Base-by-base conservation (phyloP, 2,329 filamentous ascomycete genomes). In the Aspergillus nomiae region DNA sequence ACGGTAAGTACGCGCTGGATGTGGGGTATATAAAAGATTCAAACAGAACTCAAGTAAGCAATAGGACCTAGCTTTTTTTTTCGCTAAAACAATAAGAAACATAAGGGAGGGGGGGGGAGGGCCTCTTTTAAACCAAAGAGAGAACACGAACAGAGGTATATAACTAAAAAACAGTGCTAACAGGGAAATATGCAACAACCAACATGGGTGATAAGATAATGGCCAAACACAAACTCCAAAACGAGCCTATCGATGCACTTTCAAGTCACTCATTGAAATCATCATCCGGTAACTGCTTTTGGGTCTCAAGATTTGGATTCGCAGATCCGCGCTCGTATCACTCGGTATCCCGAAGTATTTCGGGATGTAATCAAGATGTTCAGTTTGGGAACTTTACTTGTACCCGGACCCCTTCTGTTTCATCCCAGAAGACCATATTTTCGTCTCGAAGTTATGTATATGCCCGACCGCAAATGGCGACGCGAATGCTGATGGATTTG, bases 371-470 rank as follows among this genome's bases (percentile, higher is more conserved):
- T 32, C 24, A n/a, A 38, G 14, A 16, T 12, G 14, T 38, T 12
- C 34, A 38, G 5, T 2, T 38, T 16, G 12, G 34, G 16, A 16
- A 38, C 11, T 8, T 24, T 54, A 34, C 12, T 36, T 54, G 30
- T 59, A 51, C 16, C 46, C 46, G 11, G 55, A 7, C 30, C 26
- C 36, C 24, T 46, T 46, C 32, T 11, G 24, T 26, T 60, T 60
- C 51, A n/a, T 14, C 10, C 45, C 45, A 26, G 21, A 46, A 11
- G 63, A 62, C 63, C 60, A 64, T 46, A 64, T 64, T 48, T 62
- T 64, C 41, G 63, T 64, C 63, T 64, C 63, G 30, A 64, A 62
- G 9, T 60, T 50, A 41, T 64, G 62, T n/a, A 36, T 30, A 4
- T 56, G 53, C 19, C 58, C 55, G 3, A 56, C 56, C 7, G 59